Evolutionary conservation across 2,329 filamentous ascomycete genomes (phyloP).

Genomic region (Exophiala phaeomuriformis): DNA sequence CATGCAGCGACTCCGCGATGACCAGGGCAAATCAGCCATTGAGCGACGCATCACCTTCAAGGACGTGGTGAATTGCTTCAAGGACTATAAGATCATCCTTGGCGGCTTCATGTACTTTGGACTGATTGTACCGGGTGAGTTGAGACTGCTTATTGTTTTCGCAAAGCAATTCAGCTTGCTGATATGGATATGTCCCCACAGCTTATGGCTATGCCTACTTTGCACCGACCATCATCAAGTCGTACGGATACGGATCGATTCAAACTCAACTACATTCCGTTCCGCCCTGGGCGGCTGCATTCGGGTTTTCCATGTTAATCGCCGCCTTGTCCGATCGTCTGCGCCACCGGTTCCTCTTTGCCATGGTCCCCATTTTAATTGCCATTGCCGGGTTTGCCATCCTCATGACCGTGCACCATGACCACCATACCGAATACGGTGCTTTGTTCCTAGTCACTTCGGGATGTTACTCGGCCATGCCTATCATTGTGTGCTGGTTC

Average conservation of each 20-base stretch:
- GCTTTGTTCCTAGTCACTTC: slow-evolving; percentile 28
- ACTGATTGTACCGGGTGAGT: slow-evolving; percentile 55
- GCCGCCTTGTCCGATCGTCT: slow-evolving; percentile 29
- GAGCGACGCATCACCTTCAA: slow-evolving; percentile 54
- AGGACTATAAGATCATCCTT: slow-evolving; percentile 65
- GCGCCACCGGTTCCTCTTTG: slow-evolving; percentile 31
- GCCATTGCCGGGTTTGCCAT: slow-evolving; percentile 31
- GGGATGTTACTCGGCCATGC: slow-evolving; percentile 26
- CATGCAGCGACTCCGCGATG: slow-evolving; percentile 57
- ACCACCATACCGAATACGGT: slow-evolving; percentile 28
- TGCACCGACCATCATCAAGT: slow-evolving; percentile 61
- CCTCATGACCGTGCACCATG: slow-evolving; percentile 27
- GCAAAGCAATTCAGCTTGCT: too few species aligned
- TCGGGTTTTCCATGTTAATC: slow-evolving; percentile 31
- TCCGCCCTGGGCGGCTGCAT: slow-evolving; percentile 37
- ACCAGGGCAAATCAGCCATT: slow-evolving; percentile 60
- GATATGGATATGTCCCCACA: neutral
- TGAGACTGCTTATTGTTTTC: neutral
- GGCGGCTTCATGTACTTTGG: slow-evolving; percentile 78
- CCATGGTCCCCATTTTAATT: slow-evolving; percentile 29
- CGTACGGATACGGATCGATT: slow-evolving; percentile 53
- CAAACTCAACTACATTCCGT: slow-evolving; percentile 50
- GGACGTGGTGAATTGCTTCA: slow-evolving; percentile 59
- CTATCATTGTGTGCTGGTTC: slow-evolving; percentile 43
- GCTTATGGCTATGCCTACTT: slow-evolving; percentile 61